Conservation (phyloP, 1,139 yeast species). For the Zhuliangozyma blackwelliae region DNA sequence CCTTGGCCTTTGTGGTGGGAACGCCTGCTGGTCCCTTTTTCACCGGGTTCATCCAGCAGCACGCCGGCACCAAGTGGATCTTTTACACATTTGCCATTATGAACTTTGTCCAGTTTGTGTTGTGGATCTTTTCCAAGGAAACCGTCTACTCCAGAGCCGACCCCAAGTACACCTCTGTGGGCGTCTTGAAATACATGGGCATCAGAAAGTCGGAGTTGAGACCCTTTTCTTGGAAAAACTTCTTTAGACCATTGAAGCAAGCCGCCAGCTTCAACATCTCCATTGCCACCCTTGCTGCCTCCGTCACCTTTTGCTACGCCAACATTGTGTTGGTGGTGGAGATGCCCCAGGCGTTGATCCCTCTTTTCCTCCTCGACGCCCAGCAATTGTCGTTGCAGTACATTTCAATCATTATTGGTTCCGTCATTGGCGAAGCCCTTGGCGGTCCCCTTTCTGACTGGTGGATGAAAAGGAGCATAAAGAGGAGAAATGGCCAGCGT, state of each 20-base stretch:
- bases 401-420: slow-evolving; percentile 20
- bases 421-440: slow-evolving; percentile 19
- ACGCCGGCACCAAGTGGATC: slow-evolving; percentile 13
- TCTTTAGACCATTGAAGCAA: slow-evolving; percentile 13
- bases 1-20: slow-evolving; percentile 13
- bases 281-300: slow-evolving; percentile 16
- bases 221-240: slow-evolving; percentile 6
- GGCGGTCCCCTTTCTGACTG: slow-evolving; percentile 23
- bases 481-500: slow-evolving; percentile 12
- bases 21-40: slow-evolving; percentile 15
- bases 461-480: slow-evolving; percentile 17
- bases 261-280: slow-evolving; percentile 9
- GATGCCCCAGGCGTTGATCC: slow-evolving; percentile 19
- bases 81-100: slow-evolving; percentile 13
- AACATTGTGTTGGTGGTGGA: slow-evolving; percentile 21
- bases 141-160: slow-evolving; percentile 10
- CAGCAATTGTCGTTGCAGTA: slow-evolving; percentile 21
- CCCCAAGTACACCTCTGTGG: slow-evolving; percentile 2
- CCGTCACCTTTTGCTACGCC: slow-evolving; percentile 19
- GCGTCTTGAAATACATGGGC: slow-evolving; percentile 5
- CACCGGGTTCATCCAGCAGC: slow-evolving; percentile 13
- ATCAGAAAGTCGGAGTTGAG: slow-evolving; percentile 4
- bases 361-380: slow-evolving; percentile 16
- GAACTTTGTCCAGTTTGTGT: slow-evolving; percentile 11
- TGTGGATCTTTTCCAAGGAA: slow-evolving; percentile 11